Base-by-base conservation (phyloP, 805 yeast genomes). In the Ogataea glucozyma region DNA sequence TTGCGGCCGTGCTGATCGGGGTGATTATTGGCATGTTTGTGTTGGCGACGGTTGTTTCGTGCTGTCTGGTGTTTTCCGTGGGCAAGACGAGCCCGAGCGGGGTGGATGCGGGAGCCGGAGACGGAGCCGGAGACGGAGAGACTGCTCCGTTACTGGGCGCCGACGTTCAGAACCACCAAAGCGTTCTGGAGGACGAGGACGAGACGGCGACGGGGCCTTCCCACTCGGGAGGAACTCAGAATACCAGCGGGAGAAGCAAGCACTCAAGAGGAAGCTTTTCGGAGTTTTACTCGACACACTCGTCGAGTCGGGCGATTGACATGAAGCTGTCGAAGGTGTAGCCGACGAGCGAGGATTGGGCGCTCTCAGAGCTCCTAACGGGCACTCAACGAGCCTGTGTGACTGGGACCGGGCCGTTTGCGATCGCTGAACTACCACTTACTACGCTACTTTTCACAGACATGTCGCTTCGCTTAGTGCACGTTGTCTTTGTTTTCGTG, bases 1-100 rank as follows among this genome's bases (percentile, higher is more conserved):
- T 79, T 40, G 72, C 82, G 14, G 86, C 91, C 11, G 65, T 85
- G 23, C 81, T 81, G 0, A 61, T 85, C 20, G 95, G 93, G 6
- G 66, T 83, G 4, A 62, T 84, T 2, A 54, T 83, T 7, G 91
- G 91, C 0, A 69, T 81, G 22, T 50, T 82, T 3, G 52, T 70
- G 3, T 57, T 71, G 22, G 48, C 67, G 2, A 12, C 58, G 1
- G 46, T 66, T 1, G 47, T 66, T 7, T 62, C 67, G 2, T 69
- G 71, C 44, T 64, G 69, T 46, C 58, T 71, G 57, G 47, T 67
- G 14, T 52, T 58, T 7, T 44, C 71, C 41, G 51, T 67, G 21
- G 66, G 66, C 31, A 57, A 47, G 24, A 52, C 32, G 10, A 14
- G 21, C 8, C n/a, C n/a, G n/a, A n/a, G n/a, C n/a, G n/a, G n/a